Base-by-base conservation (phyloP, 225 moss, liverwort and hornwort species). In the Straminergon stramineum region DNA sequence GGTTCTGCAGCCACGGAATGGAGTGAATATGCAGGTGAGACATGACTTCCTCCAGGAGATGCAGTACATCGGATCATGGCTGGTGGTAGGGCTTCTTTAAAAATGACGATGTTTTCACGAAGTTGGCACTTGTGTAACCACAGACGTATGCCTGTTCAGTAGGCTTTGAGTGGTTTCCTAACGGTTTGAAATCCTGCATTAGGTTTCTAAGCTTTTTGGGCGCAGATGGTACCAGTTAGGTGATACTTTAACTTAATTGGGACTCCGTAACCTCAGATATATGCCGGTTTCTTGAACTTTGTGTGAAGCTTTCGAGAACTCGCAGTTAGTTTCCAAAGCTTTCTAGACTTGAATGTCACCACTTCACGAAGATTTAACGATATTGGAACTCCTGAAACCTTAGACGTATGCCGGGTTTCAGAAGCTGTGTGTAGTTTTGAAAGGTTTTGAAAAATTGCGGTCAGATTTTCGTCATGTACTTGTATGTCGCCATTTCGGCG, bases 1-100 rank as follows among this genome's bases (percentile, higher is more conserved):
- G 26, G 89, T 90, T 5, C 48, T 92, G 84, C 92, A 93, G 91
- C 89, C 87, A 15, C 86, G 87, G 34, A 91, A 91, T 73, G 86
- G 73, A 15, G 48, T 65, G 17, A 75, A 89, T 11, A 51, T 85
- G 51, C 90, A 92, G 91, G 93, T 91, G 16, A 41, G 79, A 51
- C 41, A 51, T 69, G 48, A 41, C 63, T 10, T 37, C 10, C 13
- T 55, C 15, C 35, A 21, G 6, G 10, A 2, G 4, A 6, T 53
- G 55, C n/a, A 69, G 68, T 4, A 6, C 39, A 14, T 21, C 30
- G 1, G 7, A 5, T 24, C 28, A 52, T 51, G n/a, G 9, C 63
- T 51, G 75, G 7, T 34, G 43, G 43, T 3, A 48, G 35, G 26
- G 17, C 35, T 26, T 52, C 51, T 13, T 53, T 14, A 53, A 37